Conservation (phyloP, 2,329 filamentous ascomycete species). For the Hansfordia pulvinata region DNA sequence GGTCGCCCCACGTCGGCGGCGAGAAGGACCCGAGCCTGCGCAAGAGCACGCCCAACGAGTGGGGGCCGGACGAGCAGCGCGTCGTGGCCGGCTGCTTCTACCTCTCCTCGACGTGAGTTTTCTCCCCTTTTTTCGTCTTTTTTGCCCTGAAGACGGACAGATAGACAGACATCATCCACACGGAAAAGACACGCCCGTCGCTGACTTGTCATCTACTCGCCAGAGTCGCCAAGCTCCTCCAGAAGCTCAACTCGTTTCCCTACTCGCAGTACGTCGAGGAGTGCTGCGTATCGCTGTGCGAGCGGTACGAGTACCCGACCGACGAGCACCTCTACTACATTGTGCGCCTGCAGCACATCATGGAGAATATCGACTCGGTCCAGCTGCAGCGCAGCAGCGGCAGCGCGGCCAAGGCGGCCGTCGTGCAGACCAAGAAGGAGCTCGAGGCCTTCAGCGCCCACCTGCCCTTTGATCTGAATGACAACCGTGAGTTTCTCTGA, state of each 20-base stretch:
- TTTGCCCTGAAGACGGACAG: too few species aligned
- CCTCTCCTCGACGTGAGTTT: constrained; percentile 17
- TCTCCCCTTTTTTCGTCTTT: neutral
- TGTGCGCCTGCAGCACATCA: constrained; percentile 21
- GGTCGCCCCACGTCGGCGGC: neutral
- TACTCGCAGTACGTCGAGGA: constrained; percentile 20
- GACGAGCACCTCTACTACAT: constrained; percentile 21
- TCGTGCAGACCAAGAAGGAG: constrained; percentile 15
- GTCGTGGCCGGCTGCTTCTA: constrained; percentile 28
- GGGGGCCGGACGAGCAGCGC: constrained; percentile 22
- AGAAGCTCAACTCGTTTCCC: constrained; percentile 22
- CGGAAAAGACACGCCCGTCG: too few species aligned
- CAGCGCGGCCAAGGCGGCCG: constrained; percentile 14
- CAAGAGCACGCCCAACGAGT: neutral
- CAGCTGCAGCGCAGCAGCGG: constrained; percentile 8
- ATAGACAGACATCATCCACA: too few species aligned
- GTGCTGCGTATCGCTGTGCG: constrained; percentile 17
- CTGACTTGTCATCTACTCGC: too few species aligned
- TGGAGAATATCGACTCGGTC: constrained; percentile 20
- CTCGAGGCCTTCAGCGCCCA: constrained; percentile 16
- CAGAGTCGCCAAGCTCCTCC: constrained; percentile 20
- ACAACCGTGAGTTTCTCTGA: constrained; percentile 14
- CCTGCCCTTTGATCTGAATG: constrained; percentile 12
- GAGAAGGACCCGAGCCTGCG: neutral
- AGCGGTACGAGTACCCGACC: constrained; percentile 15